Evolutionary conservation across 768 basidiomycete genomes (phyloP).

Genomic region (Kwoniella pini): DNA sequence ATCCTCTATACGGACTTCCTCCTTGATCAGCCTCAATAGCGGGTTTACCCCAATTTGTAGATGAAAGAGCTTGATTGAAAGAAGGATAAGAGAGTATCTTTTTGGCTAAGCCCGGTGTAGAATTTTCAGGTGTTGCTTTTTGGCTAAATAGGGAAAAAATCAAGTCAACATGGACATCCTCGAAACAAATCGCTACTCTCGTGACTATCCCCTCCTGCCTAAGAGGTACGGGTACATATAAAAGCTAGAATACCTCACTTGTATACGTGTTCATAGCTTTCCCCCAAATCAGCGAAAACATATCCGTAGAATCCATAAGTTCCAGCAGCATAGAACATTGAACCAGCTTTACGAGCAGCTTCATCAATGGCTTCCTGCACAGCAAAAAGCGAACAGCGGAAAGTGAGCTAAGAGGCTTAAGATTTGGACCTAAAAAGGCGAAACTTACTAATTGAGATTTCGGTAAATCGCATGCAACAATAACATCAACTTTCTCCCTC

Average conservation of each 20-base stretch:
- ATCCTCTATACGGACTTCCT: constrained; percentile 65
- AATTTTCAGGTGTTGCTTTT: constrained; percentile 16
- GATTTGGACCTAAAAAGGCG: no score
- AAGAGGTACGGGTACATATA: no score
- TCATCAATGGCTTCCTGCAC: constrained; percentile 73
- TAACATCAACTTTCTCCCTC: constrained; percentile 63
- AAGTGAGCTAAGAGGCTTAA: no score
- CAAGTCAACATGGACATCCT: neutral
- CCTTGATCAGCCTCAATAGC: constrained; percentile 19
- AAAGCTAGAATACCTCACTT: constrained; percentile 63
- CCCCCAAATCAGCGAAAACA: constrained; percentile 88
- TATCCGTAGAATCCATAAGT: constrained; percentile 88
- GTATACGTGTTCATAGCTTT: constrained; percentile 74
- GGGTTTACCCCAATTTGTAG: constrained; percentile 24
- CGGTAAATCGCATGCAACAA: constrained; percentile 81
- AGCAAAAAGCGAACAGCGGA: neutral
- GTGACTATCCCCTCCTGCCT: no score
- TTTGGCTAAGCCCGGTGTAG: constrained; percentile 27
- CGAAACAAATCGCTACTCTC: neutral
- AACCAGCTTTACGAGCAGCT: constrained; percentile 70
- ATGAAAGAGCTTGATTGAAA: constrained; percentile 53
- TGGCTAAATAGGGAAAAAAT: constrained; percentile 5
- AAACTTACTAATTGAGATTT: constrained; percentile 66
- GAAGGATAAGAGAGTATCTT: constrained; percentile 66
- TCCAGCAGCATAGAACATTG: constrained; percentile 88